A percentile compares a stretch with the other conserved stretches of the same genome.
These are phyloP conservation scores for Salix viminalis DNA, from an alignment of 345 rosid genomes.

Conservation along the genomic window DNA sequence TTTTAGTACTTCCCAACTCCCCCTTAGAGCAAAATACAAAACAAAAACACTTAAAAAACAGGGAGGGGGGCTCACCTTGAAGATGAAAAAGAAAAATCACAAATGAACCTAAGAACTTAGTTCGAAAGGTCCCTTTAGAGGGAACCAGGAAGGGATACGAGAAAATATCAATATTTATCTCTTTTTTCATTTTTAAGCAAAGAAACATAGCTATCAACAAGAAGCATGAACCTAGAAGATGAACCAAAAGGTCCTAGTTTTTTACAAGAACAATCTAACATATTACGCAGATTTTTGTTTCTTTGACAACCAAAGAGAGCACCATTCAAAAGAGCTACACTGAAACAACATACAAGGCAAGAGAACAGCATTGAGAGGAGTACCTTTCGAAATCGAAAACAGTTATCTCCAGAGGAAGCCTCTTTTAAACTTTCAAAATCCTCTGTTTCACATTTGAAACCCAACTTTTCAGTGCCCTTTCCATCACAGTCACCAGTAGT, in stretches of 20 bases:
- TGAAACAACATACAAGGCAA: neutral
- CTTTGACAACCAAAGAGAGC: neutral
- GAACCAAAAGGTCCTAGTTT: neutral
- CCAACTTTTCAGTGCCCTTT: slow-evolving; percentile 7
- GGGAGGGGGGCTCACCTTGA: neutral
- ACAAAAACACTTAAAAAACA: neutral
- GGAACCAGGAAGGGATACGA: too few species aligned
- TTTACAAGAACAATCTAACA: neutral
- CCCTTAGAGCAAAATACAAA: neutral
- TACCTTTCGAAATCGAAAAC: slow-evolving; percentile 52
- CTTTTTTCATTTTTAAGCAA: neutral
- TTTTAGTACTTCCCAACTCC: neutral
- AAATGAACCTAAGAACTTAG: neutral
- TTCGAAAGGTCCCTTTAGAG: neutral
- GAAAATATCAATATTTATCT: too few species aligned
- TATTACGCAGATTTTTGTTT: too few species aligned
- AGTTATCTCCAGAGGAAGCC: slow-evolving; percentile 48
- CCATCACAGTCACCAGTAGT: neutral
- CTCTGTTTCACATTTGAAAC: neutral
- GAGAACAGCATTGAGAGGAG: neutral
- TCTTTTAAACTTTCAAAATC: slow-evolving; percentile 21
- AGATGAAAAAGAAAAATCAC: neutral
- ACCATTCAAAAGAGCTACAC: neutral
- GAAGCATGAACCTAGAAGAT: neutral
- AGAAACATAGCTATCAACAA: neutral